These are phyloP conservation scores for Chalciporus pseudorubinellus DNA, from an alignment of 768 basidiomycete species.

Conservation along the genomic window DNA sequence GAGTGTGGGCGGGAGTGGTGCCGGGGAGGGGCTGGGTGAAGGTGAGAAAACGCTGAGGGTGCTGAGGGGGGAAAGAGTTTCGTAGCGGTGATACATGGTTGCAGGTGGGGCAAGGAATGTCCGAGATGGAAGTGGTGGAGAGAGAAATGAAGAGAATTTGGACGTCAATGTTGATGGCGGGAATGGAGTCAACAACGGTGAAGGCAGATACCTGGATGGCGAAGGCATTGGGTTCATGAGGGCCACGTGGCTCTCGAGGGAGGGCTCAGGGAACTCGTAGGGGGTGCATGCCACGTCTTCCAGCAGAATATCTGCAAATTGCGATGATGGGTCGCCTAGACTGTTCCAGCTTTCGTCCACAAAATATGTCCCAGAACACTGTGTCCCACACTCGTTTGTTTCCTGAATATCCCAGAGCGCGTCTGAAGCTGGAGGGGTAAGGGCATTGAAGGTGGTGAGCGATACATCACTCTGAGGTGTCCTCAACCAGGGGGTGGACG, in stretches of 20 bases:
- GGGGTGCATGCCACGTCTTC: slow-evolving; percentile 25
- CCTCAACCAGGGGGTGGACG: slow-evolving; percentile 19
- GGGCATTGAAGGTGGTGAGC: neutral
- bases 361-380: neutral
- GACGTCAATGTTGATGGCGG: neutral
- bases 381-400: neutral
- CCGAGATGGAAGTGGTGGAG: neutral
- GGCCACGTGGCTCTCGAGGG: neutral
- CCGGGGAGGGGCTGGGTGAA: slow-evolving; percentile 8
- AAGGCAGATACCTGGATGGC: neutral
- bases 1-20: neutral
- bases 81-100: neutral
- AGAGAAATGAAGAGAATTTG: neutral
- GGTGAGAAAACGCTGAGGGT: slow-evolving; percentile 10
- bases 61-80: slow-evolving; percentile 14
- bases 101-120: neutral
- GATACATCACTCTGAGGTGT: slow-evolving; percentile 14
- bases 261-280: neutral
- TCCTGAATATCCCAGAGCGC: neutral
- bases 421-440: neutral
- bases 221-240: neutral
- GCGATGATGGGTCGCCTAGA: slow-evolving; percentile 13
- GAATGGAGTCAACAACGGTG: neutral
- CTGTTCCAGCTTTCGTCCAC: slow-evolving; percentile 13
- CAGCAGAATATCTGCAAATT: slow-evolving; percentile 5